These are phyloP conservation scores for Leccinum longicurvipes DNA, from an alignment of 768 basidiomycete genomes.

Conservation along the genomic window DNA sequence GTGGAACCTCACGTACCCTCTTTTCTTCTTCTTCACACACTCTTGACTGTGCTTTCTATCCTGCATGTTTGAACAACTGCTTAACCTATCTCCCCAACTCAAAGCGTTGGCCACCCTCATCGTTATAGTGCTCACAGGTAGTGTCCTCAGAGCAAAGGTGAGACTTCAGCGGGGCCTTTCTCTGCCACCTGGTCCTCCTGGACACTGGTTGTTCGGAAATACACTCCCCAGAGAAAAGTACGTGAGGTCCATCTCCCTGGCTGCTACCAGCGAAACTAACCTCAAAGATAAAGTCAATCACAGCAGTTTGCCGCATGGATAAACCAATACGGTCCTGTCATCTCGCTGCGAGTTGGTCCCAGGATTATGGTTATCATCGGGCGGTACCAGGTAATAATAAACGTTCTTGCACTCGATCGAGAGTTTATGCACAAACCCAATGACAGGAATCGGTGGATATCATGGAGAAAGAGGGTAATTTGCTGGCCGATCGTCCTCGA, in stretches of 20 bases:
- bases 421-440: neutral
- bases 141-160: slow-evolving; percentile 7
- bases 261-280: neutral
- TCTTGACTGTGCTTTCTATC: neutral
- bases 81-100: slow-evolving; percentile 5
- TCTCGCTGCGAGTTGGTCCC: slow-evolving; percentile 51
- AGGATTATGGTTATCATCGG: slow-evolving; percentile 32
- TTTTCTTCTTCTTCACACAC: neutral
- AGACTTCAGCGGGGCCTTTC: slow-evolving; percentile 17
- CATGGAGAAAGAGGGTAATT: slow-evolving; percentile 64
- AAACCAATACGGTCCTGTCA: slow-evolving; percentile 58
- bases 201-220: slow-evolving; percentile 33
- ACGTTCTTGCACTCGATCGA: neutral
- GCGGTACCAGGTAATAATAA: slow-evolving; percentile 33
- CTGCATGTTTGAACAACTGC: slow-evolving; percentile 8
- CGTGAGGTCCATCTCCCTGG: neutral
- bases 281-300: slow-evolving; percentile 19
- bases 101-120: slow-evolving; percentile 20
- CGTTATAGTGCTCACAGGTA: slow-evolving; percentile 15
- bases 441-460: slow-evolving; percentile 56
- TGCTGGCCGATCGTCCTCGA: slow-evolving; percentile 52
- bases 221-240: slow-evolving; percentile 27
- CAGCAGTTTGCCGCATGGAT: slow-evolving; percentile 57
- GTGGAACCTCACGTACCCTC: neutral
- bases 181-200: slow-evolving; percentile 31